These are phyloP conservation scores for Kondoa subrosea DNA, from an alignment of 768 basidiomycete species.

Conservation along the genomic window DNA sequence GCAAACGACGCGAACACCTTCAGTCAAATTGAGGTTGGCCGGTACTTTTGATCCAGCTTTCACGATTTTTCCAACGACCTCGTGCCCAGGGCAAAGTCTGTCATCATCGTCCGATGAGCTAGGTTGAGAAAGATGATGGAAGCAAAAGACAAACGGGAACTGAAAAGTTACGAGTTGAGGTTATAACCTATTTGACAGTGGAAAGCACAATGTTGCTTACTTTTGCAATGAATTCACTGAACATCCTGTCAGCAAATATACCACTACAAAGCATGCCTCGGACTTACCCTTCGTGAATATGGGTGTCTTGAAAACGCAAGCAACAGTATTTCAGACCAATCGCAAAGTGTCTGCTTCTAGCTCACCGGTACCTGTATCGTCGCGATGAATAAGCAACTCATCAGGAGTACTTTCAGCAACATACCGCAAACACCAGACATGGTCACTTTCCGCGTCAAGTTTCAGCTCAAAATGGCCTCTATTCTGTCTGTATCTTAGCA, in stretches of 20 bases:
- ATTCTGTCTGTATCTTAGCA: too few species aligned
- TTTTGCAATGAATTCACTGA: background rate
- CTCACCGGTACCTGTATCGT: background rate
- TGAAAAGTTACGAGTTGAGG: background rate
- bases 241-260: too few species aligned
- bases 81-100: conserved; percentile 43
- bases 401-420: background rate
- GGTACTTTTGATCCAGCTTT: conserved; percentile 35
- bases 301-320: too few species aligned
- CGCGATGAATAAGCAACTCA: background rate
- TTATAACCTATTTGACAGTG: too few species aligned
- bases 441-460: background rate
- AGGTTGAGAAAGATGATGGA: background rate
- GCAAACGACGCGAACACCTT: conserved; percentile 69
- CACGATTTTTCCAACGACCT: conserved; percentile 45
- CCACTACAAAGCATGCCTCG: too few species aligned
- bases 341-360: background rate
- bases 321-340: too few species aligned
- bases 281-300: too few species aligned
- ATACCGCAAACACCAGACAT: background rate
- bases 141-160: background rate
- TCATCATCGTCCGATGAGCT: background rate
- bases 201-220: background rate
- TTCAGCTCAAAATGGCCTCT: background rate
- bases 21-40: conserved; percentile 23